A percentile compares a stretch with the other conserved stretches of the same genome.
These are phyloP conservation scores for Fusarium siculi DNA, from an alignment of 2,329 filamentous ascomycete species.

Conservation along the genomic window DNA sequence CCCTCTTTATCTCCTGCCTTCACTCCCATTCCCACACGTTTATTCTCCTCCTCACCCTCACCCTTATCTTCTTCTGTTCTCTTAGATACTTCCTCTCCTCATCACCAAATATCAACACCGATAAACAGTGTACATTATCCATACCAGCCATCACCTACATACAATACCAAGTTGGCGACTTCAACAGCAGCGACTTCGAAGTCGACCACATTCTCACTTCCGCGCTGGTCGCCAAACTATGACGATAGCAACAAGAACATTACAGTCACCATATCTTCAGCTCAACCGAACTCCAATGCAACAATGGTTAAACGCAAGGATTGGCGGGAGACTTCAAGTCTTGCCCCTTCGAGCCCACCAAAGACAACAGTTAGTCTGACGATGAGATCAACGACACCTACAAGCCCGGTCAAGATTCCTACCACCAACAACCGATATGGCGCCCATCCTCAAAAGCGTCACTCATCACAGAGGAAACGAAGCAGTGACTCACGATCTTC, in stretches of 20 bases:
- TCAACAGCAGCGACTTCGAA: conserved; percentile 32
- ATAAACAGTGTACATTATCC: conserved; percentile 9
- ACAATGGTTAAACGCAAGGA: conserved; percentile 51
- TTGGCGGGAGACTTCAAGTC: conserved; percentile 43
- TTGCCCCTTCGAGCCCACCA: conserved; percentile 45
- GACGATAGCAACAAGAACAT: conserved; percentile 43
- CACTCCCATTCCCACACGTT: conserved; percentile 27
- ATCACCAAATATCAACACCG: conserved; percentile 4
- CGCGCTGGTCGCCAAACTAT: conserved; percentile 46
- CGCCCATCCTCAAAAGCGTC: conserved; percentile 50
- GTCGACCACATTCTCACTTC: conserved; percentile 29
- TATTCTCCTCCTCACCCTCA: conserved; percentile 22
- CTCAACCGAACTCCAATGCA: conserved; percentile 42
- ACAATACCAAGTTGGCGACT: conserved; percentile 19
- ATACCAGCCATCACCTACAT: conserved; percentile 9
- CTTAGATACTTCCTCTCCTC: conserved; percentile 28
- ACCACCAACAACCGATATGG: conserved; percentile 53
- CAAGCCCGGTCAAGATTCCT: conserved; percentile 67
- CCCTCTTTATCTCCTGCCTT: conserved; percentile 34
- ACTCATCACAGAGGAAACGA: conserved; percentile 51
- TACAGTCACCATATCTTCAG: conserved; percentile 40
- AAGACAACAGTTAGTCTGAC: conserved; percentile 43
- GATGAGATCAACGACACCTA: conserved; percentile 50
- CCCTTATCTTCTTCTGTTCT: conserved; percentile 16
- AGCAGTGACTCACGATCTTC: conserved; percentile 60